phyloP scores from a whole-genome alignment of 78 protist genomes.

The Guillardia theta region DNA sequence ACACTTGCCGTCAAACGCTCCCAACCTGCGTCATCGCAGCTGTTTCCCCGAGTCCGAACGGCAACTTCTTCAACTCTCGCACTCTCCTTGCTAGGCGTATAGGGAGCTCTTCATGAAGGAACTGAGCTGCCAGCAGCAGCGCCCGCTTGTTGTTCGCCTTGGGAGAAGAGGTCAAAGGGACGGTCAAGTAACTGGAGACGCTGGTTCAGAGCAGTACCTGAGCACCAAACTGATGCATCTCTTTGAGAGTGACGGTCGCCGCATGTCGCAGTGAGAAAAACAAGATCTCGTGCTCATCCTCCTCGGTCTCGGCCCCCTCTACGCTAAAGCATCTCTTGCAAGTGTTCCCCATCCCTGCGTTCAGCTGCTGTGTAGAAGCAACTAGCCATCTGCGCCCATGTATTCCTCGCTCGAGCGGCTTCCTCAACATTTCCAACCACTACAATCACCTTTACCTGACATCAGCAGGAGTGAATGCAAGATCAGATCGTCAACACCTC shows the following conservation, averaged over 20 bases:
- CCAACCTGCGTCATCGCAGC: background rate
- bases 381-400: no score
- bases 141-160: slow-evolving; percentile 23
- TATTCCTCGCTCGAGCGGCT: no score
- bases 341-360: no score
- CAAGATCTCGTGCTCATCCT: slow-evolving; percentile 24
- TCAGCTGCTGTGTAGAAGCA: no score
- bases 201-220: background rate
- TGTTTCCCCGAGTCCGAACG: background rate
- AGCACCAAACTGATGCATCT: background rate
- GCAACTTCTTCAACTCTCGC: background rate
- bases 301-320: background rate
- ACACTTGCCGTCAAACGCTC: background rate
- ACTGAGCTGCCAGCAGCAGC: slow-evolving; percentile 10
- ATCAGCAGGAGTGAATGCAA: no score
- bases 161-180: background rate
- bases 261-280: background rate
- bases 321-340: background rate
- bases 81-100: background rate
- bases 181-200: background rate
- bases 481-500: no score
- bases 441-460: no score
- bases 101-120: slow-evolving; percentile 29
- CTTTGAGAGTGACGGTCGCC: background rate
- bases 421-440: no score